Base-by-base conservation (phyloP, 768 basidiomycete genomes). In the Gyrodon lividus region DNA sequence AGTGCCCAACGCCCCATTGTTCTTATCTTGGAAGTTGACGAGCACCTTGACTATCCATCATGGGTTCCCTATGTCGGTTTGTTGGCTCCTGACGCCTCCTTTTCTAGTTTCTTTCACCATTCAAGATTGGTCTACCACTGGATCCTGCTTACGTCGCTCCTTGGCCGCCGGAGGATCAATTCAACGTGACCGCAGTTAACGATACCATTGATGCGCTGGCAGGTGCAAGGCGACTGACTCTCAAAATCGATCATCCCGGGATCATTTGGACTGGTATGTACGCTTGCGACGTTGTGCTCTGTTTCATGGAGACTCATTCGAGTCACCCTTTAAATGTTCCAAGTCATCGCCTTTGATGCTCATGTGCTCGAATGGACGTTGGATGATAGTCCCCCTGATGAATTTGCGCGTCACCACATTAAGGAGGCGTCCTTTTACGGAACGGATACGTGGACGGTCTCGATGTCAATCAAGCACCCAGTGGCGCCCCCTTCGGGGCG, bases 371-470 rank as follows among this genome's bases (percentile, higher is more conserved):
- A 79, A 47, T 98, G 95, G 95, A 84, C 81, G 14, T 74, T 94
- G 33, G 88, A 92, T 56, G 74, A 84, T 55, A 80, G 82, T 48
- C 93, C 96, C 1, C 90, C 92, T 0, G 69, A 82, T 46, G 87
- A 89, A 50, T 73, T 77, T 57, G 80, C 79, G 6, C 79, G 93
- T 7, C 96, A 98, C 62, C 90, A 93, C 59, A 81, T 98, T 71
- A 97, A 93, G 64, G 92, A 95, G 66, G 92, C 82, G 0, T 92
- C 93, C 2, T 92, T 89, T 67, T 92, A 91, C 58, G 87, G 86
- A 1, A 77, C 78, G 9, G 81, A 90, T 50, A 74, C 76, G 0
- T 95, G 90, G 81, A 72, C 77, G 0, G 71, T 97, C 37, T 80
- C 90, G 56, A 74, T 98, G 54, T 80, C 85, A 26, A 68, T 92